Base-by-base conservation (phyloP, 805 yeast species). In the Candida broadrunensis region DNA sequence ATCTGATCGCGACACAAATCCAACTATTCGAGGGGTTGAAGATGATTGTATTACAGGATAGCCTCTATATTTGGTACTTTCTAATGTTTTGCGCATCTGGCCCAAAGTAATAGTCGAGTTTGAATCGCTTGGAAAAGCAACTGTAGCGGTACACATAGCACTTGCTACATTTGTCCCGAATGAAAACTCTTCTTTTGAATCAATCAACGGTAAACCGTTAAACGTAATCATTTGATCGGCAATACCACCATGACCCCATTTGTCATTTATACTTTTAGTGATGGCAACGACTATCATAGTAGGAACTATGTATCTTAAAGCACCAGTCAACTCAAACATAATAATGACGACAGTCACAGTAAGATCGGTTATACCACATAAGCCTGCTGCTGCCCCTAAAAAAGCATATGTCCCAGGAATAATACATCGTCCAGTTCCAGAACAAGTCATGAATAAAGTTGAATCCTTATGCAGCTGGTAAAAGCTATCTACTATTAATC, bases 271-370 rank as follows among this genome's bases (percentile, higher is more conserved):
- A 27, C 81, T 65, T 53, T 87, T 87, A 2, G 98, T 90, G 8
- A 83, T 78, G 1, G 96, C 91, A 2, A 93, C 96, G 0, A 88
- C 95, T 38, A 93, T 85, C 99, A 93, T 93, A 0, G 96, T 87
- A 2, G 99, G 99, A 11, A 95, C 75, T 44, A 93, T 86, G 57
- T 88, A 93, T 36, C 85, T 78, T 41, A 90, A 69, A 1, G 99
- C 99, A 24, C 99, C 99, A 0, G 99, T 93, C 41, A 93, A 67
- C 63, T 93, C 98, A 63, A 90, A 87, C 95, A 93, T 89, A 32
- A 95, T 85, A 13, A 93, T 87, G 2, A 90, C 98, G 16, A 91
- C 97, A 0, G 98, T 83, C 8, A 93, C 83, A 0, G 97, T 88
- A 45, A 93, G 68, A 55, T 91, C 90, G 19, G 97, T 93, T 26